Conservation (phyloP, 768 basidiomycete genomes). For the Botryobasidium botryosum region DNA sequence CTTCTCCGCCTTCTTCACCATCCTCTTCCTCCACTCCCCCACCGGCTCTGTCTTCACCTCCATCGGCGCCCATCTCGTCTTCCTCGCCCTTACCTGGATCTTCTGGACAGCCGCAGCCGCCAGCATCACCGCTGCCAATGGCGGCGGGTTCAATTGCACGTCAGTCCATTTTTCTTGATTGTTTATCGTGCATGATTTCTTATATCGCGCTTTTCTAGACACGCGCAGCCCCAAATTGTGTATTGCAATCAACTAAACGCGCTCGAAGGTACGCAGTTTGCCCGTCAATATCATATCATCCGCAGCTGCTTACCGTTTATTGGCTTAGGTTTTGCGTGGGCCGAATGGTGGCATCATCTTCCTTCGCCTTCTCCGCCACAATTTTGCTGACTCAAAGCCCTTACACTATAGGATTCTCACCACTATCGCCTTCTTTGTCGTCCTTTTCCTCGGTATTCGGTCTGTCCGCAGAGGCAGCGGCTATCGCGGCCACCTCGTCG, state of each 20-base stretch:
- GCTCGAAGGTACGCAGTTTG: conserved; percentile 22
- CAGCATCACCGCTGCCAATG: conserved; percentile 44
- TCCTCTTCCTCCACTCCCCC: conserved; percentile 36
- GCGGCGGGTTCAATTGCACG: conserved; percentile 57
- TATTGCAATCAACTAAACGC: conserved; percentile 71
- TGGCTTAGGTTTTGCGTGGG: conserved; percentile 47
- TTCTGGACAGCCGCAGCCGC: conserved; percentile 64
- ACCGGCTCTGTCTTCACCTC: conserved; percentile 34
- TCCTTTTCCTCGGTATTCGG: conserved; percentile 41
- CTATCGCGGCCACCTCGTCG: conserved; percentile 37
- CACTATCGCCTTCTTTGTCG: conserved; percentile 40
- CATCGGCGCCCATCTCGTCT: conserved; percentile 43
- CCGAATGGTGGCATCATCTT: conserved; percentile 38
- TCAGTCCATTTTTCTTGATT: conserved; percentile 17
- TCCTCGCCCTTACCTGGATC: conserved; percentile 53
- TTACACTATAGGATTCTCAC: conserved; percentile 36
- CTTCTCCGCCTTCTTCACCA: conserved; percentile 26
- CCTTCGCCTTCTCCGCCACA: neutral
- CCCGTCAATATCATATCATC: neutral
- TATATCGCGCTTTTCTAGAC: conserved; percentile 18
- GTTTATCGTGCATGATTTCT: neutral
- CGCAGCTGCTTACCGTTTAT: neutral
- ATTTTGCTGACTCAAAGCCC: neutral
- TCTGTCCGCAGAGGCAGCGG: conserved; percentile 53
- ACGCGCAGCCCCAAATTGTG: conserved; percentile 25